Percentiles rank a stretch among this genome's conserved stretches.
These are phyloP conservation scores for Mycena capillaripes DNA, from an alignment of 768 basidiomycete genomes.

Conservation along the genomic window DNA sequence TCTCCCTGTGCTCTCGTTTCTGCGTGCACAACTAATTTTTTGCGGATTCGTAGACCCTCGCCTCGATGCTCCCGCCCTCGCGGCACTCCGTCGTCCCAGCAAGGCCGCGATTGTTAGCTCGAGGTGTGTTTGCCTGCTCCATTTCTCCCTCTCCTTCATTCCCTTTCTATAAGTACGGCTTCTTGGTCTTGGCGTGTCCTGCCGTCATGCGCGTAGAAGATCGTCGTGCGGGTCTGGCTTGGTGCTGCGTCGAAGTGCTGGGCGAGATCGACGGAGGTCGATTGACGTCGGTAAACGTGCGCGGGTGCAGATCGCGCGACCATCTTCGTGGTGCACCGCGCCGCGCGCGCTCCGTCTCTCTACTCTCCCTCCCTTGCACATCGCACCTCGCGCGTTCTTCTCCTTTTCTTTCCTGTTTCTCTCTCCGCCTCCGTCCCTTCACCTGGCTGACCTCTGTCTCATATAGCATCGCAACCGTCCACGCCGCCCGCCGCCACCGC, in stretches of 20 bases:
- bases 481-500: slow-evolving; percentile 71
- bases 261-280: no score
- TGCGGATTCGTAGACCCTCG: background rate
- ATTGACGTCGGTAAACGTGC: no score
- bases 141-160: background rate
- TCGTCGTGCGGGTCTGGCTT: no score
- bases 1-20: background rate
- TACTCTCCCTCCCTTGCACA: no score
- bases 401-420: background rate
- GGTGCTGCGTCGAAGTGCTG: no score
- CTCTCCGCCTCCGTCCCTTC: background rate
- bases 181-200: no score
- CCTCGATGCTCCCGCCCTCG: background rate
- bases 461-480: slow-evolving; percentile 71
- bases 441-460: background rate
- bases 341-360: no score
- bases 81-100: background rate
- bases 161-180: no score
- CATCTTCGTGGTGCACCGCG: no score
- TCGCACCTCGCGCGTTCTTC: background rate
- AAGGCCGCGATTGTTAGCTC: background rate
- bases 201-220: background rate
- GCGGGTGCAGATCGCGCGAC: no score
- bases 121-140: background rate
- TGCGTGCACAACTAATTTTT: background rate